Percentiles rank a stretch among this genome's conserved stretches.
Evolutionary conservation across 768 basidiomycete species (phyloP).

Genomic region (Phlegmacium glaucopus): DNA sequence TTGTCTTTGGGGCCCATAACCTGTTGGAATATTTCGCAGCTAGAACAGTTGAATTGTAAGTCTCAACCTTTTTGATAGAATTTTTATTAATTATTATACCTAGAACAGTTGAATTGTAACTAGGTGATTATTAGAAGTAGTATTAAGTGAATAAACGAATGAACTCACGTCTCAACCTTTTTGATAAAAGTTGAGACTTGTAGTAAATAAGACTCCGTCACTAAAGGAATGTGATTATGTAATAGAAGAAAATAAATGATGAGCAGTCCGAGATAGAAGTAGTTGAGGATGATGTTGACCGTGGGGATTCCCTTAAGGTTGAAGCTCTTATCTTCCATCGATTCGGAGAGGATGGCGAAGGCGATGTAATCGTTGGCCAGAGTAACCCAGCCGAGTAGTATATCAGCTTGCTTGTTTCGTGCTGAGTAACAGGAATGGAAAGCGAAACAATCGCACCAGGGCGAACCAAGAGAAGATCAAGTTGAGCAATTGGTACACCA

Average conservation of each 20-base stretch:
- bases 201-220: too few relatives aligned
- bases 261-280: slow-evolving; percentile 84
- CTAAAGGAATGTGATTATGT: too few relatives aligned
- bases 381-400: neutral
- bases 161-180: too few relatives aligned
- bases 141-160: too few relatives aligned
- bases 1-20: too few relatives aligned
- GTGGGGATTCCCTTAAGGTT: slow-evolving; percentile 58
- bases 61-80: too few relatives aligned
- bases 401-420: neutral
- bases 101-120: too few relatives aligned
- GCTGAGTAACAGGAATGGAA: neutral
- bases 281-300: slow-evolving; percentile 76
- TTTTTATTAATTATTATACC: too few relatives aligned
- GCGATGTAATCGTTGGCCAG: slow-evolving; percentile 92
- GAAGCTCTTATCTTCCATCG: slow-evolving; percentile 67
- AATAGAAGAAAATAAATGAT: slow-evolving; percentile 88
- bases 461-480: slow-evolving; percentile 92
- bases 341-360: slow-evolving; percentile 71
- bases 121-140: too few relatives aligned
- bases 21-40: too few relatives aligned
- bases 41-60: too few relatives aligned
- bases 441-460: slow-evolving; percentile 39
- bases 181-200: too few relatives aligned
- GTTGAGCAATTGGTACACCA: slow-evolving; percentile 88